Conservation (phyloP, 2,329 filamentous ascomycete genomes). For the Phaeosphaeriaceae sp. region DNA sequence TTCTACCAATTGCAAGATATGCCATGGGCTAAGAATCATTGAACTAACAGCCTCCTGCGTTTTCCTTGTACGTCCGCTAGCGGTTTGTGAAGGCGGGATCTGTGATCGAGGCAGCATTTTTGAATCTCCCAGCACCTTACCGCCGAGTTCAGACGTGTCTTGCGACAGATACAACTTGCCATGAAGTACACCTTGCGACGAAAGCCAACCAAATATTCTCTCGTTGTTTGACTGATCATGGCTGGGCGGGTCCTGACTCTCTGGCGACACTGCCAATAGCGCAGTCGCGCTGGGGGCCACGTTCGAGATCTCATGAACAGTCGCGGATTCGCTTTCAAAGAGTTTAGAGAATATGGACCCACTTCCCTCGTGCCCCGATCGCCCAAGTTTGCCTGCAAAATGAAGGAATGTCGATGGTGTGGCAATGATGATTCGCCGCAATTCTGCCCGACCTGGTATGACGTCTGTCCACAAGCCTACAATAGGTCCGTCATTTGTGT, state of each 20-base stretch:
- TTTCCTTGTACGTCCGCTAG: constrained; percentile 68
- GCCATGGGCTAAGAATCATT: constrained; percentile 90
- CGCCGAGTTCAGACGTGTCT: constrained; percentile 69
- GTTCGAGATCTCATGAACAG: constrained; percentile 73
- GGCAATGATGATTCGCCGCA: constrained; percentile 78
- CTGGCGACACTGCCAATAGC: constrained; percentile 76
- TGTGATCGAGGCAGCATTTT: constrained; percentile 78
- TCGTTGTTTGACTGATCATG: constrained; percentile 66
- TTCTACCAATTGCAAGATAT: constrained; percentile 83
- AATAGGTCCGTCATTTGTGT: constrained; percentile 79
- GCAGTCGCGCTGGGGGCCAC: constrained; percentile 67
- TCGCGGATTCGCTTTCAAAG: constrained; percentile 85
- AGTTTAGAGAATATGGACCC: constrained; percentile 85
- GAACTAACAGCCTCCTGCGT: constrained; percentile 77
- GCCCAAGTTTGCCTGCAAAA: constrained; percentile 77
- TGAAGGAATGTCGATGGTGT: constrained; percentile 82
- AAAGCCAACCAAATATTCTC: constrained; percentile 88
- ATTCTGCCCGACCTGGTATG: constrained; percentile 70
- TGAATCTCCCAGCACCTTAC: constrained; percentile 77
- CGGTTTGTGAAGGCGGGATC: constrained; percentile 71
- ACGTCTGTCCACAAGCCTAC: constrained; percentile 86
- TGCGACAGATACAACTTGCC: constrained; percentile 75
- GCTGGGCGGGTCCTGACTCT: constrained; percentile 59
- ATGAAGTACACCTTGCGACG: constrained; percentile 83
- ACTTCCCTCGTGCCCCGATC: constrained; percentile 75